Base-by-base conservation (phyloP, 352 stramenopile species). In the Phytophthora cryptogea region DNA sequence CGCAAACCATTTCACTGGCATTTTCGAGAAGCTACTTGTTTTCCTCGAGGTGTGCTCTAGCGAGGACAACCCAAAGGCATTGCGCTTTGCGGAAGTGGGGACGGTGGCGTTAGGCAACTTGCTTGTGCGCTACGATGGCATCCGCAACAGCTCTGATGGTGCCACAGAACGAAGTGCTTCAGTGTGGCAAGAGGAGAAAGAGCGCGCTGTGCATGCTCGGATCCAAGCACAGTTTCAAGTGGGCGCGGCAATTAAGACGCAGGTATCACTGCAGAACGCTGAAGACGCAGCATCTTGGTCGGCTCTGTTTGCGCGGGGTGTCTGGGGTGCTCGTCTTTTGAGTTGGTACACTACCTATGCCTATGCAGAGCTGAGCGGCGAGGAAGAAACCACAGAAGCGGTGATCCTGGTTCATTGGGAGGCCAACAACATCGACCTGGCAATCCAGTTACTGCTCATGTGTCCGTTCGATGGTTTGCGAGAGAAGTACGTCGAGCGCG, bases 401-500 rank as follows among this genome's bases (percentile, higher is more conserved):
- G 84, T 81, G 10, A 70, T 78, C 2, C 43, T 59, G 46, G 50
- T 44, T 16, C 70, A 77, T 28, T 82, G 69, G 61, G 67, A 83
- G 14, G 44, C 50, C 10, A 51, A 66, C 11, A 60, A 80, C 17
- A 53, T 71, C 5, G 59, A 61, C 1, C n/a, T 76, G 44, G 72
- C 74, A 4, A 37, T 83, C 31, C 67, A 82, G 45, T 42, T 93
- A 16, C 58, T 91, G 13, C 52, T 93, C 4, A 68, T 80, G 61
- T 83, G 76, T 54, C 83, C 83, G 33, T 89, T 89, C 50, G 56
- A 75, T 28, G 58, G 59, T 1, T 54, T 93, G 6, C 60, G 80
- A 40, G 59, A 72, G 4, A 70, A 74, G 26, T 64, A 89, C 28
- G 42, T 54, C 7, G 50, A 66, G 27, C 66, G 62, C 1, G 58